A percentile compares a stretch with the other conserved stretches of the same genome.
These are phyloP conservation scores for Sporopachydermia lactativora DNA, from an alignment of 805 yeast species.

Conservation along the genomic window DNA sequence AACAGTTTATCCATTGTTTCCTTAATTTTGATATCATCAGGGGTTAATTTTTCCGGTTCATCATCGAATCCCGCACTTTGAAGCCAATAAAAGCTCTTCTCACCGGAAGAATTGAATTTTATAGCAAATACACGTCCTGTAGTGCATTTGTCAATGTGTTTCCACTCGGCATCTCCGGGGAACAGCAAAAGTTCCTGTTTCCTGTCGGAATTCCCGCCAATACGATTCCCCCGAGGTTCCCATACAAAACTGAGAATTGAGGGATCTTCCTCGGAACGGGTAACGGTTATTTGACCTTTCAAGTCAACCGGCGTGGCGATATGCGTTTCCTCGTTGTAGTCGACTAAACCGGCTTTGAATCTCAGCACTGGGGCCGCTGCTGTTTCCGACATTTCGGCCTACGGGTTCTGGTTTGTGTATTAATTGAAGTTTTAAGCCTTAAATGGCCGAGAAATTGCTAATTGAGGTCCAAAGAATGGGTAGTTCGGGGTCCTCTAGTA, in stretches of 20 bases:
- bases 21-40: conserved; percentile 37
- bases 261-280: conserved; percentile 55
- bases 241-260: conserved; percentile 58
- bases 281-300: conserved; percentile 51
- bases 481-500: too few relatives aligned
- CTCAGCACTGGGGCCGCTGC: conserved; percentile 14
- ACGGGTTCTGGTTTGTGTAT: too few relatives aligned
- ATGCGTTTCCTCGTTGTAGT: conserved; percentile 41
- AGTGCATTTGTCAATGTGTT: conserved; percentile 49
- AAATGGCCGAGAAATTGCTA: too few relatives aligned
- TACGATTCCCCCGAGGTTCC: conserved; percentile 45
- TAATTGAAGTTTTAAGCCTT: too few relatives aligned
- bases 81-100: conserved; percentile 49
- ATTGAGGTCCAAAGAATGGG: too few relatives aligned
- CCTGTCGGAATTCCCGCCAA: conserved; percentile 21
- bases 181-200: conserved; percentile 47
- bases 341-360: conserved; percentile 72
- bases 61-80: conserved; percentile 49
- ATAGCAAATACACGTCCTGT: conserved; percentile 69
- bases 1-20: conserved; percentile 35
- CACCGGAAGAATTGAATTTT: conserved; percentile 49
- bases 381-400: not conserved
- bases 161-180: conserved; percentile 79
- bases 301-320: conserved; percentile 56
- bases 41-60: conserved; percentile 45